These are phyloP conservation scores for Asterionellopsis glacialis DNA, from an alignment of 108 stramenopile genomes.

Conservation along the genomic window DNA sequence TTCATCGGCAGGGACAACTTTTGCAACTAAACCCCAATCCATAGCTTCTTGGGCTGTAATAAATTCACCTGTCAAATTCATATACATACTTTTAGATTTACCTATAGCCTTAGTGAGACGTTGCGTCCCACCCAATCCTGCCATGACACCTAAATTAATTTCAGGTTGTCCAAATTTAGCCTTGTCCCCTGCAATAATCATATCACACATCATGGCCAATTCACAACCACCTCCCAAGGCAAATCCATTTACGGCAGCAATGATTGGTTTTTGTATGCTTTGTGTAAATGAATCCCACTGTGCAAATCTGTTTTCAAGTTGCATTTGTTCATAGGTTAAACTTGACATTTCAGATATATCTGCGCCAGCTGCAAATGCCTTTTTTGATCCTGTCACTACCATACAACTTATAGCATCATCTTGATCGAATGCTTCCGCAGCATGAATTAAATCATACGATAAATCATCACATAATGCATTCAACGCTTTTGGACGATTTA, in stretches of 20 bases:
- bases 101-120: constrained; percentile 93
- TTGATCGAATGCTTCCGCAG: constrained; percentile 61
- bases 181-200: constrained; percentile 87
- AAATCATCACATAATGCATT: constrained; percentile 94
- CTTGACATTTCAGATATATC: constrained; percentile 95
- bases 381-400: constrained; percentile 91
- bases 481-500: constrained; percentile 96
- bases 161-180: constrained; percentile 99
- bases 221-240: constrained; percentile 98
- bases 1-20: constrained; percentile 70
- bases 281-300: constrained; percentile 85
- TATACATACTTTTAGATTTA: constrained; percentile 98
- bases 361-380: constrained; percentile 96
- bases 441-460: constrained; percentile 84
- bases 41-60: constrained; percentile 89
- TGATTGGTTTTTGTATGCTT: constrained; percentile 72
- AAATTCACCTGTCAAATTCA: constrained; percentile 91
- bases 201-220: constrained; percentile 99
- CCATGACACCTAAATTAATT: constrained; percentile 96
- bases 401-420: constrained; percentile 84
- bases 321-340: constrained; percentile 69
- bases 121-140: constrained; percentile 95
- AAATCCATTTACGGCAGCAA: constrained; percentile 97
- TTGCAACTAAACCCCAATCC: constrained; percentile 87
- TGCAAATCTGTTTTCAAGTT: constrained; percentile 89